Evolutionary conservation across 441 rosid species (phyloP).

Genomic region (Eugenia klotzschiana): DNA sequence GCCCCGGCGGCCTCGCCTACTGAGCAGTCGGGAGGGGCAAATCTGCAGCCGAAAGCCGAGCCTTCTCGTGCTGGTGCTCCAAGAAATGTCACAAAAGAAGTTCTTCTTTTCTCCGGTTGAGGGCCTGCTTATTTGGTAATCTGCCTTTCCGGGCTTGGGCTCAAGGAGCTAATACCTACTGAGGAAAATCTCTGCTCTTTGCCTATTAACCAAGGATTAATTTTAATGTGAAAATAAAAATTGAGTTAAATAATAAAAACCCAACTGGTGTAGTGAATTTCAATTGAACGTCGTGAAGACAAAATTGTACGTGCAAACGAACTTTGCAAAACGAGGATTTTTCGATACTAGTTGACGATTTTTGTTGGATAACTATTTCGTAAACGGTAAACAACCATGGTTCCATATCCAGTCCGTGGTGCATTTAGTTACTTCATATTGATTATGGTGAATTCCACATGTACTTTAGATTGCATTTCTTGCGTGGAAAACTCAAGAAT

Average conservation of each 20-base stretch:
- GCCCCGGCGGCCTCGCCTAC: not conserved
- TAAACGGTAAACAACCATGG: not conserved
- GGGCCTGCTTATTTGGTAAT: not conserved
- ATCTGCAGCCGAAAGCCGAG: not conserved
- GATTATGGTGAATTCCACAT: not conserved
- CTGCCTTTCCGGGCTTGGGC: not conserved
- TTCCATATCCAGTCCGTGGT: too few relatives aligned
- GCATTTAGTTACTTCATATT: not conserved
- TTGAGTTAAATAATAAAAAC: not conserved
- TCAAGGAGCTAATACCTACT: not conserved
- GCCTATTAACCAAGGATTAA: not conserved
- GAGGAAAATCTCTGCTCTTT: not conserved
- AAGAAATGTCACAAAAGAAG: not conserved
- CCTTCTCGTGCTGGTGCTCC: not conserved
- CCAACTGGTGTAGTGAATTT: not conserved
- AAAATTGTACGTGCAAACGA: not conserved
- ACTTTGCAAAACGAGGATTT: not conserved
- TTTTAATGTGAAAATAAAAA: not conserved
- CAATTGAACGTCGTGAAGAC: not conserved
- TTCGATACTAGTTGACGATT: not conserved
- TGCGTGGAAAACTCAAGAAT: too few relatives aligned
- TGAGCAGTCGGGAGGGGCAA: not conserved
- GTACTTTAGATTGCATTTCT: not conserved
- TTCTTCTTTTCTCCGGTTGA: not conserved
- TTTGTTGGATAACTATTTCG: accelerated